Percentiles rank a stretch among this genome's conserved stretches.
phyloP scores from a whole-genome alignment of 495 filamentous ascomycete species.

The Hypoxylon intermedium region DNA sequence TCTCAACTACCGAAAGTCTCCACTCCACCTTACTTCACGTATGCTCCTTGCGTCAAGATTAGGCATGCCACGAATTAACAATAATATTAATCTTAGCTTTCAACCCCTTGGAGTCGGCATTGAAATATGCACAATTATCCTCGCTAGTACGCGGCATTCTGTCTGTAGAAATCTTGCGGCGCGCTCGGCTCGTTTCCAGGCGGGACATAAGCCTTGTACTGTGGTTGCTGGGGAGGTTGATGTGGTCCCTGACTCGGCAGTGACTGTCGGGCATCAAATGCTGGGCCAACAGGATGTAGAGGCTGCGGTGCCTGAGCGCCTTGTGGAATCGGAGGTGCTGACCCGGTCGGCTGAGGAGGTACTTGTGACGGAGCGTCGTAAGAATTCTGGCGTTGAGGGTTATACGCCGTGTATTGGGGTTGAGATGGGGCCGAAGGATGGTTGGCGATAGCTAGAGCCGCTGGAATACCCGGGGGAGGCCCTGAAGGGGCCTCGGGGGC shows the following conservation, averaged over 20 bases:
- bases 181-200: slow-evolving; percentile 44
- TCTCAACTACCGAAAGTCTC: background rate
- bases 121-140: background rate
- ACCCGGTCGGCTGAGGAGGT: slow-evolving; percentile 48
- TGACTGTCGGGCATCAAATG: slow-evolving; percentile 51
- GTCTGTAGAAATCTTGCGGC: slow-evolving; percentile 50
- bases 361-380: slow-evolving; percentile 48
- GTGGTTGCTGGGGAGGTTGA: slow-evolving; percentile 39
- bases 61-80: background rate
- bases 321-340: slow-evolving; percentile 53
- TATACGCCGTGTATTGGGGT: slow-evolving; percentile 53
- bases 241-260: slow-evolving; percentile 49
- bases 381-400: slow-evolving; percentile 53
- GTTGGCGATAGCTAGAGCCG: slow-evolving; percentile 37
- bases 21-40: background rate
- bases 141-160: slow-evolving; percentile 37
- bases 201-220: slow-evolving; percentile 53
- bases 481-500: slow-evolving; percentile 37
- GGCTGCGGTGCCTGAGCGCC: slow-evolving; percentile 52
- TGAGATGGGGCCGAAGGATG: slow-evolving; percentile 43
- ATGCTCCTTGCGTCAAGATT: background rate
- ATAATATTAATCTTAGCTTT: background rate
- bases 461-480: slow-evolving; percentile 37
- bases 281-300: slow-evolving; percentile 46
- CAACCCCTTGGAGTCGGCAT: background rate